phyloP scores from a whole-genome alignment of 208 protist species.

The Herpetomonas muscarum region DNA sequence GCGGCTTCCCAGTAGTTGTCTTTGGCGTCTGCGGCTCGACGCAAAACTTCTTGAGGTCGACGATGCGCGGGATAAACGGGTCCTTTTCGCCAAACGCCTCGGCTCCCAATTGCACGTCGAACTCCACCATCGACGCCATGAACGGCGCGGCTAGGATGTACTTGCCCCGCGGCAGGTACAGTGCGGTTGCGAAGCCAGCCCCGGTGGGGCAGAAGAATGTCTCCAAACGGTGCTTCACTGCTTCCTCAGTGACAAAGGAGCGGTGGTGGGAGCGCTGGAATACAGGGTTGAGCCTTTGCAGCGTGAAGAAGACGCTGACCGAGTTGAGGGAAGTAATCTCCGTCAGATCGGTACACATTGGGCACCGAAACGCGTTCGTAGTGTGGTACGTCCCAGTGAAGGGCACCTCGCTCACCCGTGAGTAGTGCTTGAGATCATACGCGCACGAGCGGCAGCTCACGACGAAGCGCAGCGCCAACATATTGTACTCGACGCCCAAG shows the following conservation, averaged over 20 bases:
- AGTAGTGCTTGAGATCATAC: slow-evolving; percentile 60
- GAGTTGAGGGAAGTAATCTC: slow-evolving; percentile 46
- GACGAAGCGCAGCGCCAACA: slow-evolving; percentile 61
- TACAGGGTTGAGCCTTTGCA: slow-evolving; percentile 26
- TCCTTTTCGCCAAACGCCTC: slow-evolving; percentile 35
- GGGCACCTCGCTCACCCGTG: slow-evolving; percentile 50
- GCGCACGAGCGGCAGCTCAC: slow-evolving; percentile 72
- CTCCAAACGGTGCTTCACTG: slow-evolving; percentile 42
- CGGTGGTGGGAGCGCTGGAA: slow-evolving; percentile 61
- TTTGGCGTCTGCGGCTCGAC: slow-evolving; percentile 10
- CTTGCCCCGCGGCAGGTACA: slow-evolving; percentile 44
- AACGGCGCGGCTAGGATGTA: slow-evolving; percentile 68
- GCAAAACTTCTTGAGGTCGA: slow-evolving; percentile 33
- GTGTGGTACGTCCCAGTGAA: slow-evolving; percentile 66
- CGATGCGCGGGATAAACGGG: slow-evolving; percentile 24
- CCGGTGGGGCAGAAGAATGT: slow-evolving; percentile 69
- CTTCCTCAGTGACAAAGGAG: slow-evolving; percentile 61
- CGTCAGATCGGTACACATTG: slow-evolving; percentile 69
- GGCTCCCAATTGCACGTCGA: slow-evolving; percentile 47
- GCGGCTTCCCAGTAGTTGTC: neutral
- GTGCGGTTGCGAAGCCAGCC: slow-evolving; percentile 45
- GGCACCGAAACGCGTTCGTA: slow-evolving; percentile 61
- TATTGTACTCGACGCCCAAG: slow-evolving; percentile 53
- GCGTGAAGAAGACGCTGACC: slow-evolving; percentile 70
- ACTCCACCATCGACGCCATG: slow-evolving; percentile 46